Evolutionary conservation across 768 basidiomycete species (phyloP), one percentile per base, ranked within the genome.

Genomic region (Hortiboletus flavorubellus): DNA sequence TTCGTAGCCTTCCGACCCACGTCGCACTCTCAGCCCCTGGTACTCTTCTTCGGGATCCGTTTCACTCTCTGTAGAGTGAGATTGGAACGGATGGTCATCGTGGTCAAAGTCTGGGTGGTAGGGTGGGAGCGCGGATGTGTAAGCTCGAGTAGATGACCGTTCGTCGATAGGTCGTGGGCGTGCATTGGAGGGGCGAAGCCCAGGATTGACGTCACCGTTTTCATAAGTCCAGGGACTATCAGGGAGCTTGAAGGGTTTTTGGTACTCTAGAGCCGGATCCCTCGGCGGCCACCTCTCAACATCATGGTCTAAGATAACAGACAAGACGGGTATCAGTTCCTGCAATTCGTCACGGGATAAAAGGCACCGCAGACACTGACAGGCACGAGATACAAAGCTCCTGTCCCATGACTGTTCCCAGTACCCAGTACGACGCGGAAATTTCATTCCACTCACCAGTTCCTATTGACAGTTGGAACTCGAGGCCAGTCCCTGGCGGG

Each of bases 181-280:
- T 16, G 76, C 62, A 58, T 83, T 88, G 38, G 82, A 84, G 0
- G 93, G 86, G 38, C 75, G 76, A 10, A 96, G 82, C 37, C 75
- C 65, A 8, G 94, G 94, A 65, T 97, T 97, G 14, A 94, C 64
- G 14, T 77, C 73, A 18, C 77, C 87, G 49, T 89, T 87, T 59
- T 87, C 85, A 65, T 91, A 96, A 14, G 92, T 92, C 87, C 93
- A 97, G 6, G 94, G 92, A 6, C 83, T 84, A 23, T 77, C 68
- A 2, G 83, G 80, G 34, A 85, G 78, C 34, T 67, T 69, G 59
- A 84, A 78, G 10, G 68, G 68, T 54, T 75, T 72, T 56, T 74
- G 74, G 34, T 62, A 58, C 26, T 61, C 58, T 34, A 64, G 59
- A 46, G 67, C 63, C 1, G 86, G 85, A 67, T 93, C 90, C 37